Evolutionary conservation across 371 early-diverging fungal genomes (phyloP), one percentile per base, ranked within the genome.

Genomic region (Apophysomyces ossiformis): DNA sequence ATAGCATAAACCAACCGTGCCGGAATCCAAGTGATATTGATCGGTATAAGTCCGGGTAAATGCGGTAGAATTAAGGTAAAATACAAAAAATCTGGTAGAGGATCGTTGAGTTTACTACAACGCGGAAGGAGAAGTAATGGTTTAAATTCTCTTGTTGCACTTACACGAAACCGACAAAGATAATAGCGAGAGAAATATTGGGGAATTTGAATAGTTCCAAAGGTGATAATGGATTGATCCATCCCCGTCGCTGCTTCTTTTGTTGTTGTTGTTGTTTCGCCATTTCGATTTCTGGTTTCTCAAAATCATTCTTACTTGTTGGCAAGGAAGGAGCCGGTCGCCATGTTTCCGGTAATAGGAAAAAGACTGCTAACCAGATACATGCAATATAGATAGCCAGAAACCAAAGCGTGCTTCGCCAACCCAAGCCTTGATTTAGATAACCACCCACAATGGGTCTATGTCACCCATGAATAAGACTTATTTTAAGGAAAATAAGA

Each of bases 401-500:
- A 38, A 76, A 78, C 69, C 71, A 72, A 54, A 83, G 73, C 37
- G 66, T 77, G 44, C 78, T 76, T 66, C 75, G 75, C 83, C 83
- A 83, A 5, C 83, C 83, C 11, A 79, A 67, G 2, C 74, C 78
- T 72, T 78, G 61, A 54, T 72, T 83, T 4, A 83, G 60, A 41
- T 76, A 77, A 7, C 83, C 83, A 13, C 83, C 83, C 56, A 83
- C 68, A 46, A 83, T 73, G 3, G 83, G 80, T 12, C 79, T 76
- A 67, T 4, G 2, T 26, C 26, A 26, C 26, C 2, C 26, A 26
- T 26, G 26, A 2, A 26, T 26, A 2, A 26, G 26, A 26, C 26
- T 26, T 1, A 2, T 2, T 26, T 26, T 26, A 45, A n/a, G 13
- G 13, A 45, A 45, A 45, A 12, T 16, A 16, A 45, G 3, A 21